Conservation (phyloP, 1,284 basidiomycete species). For the Marasmius oreades region DNA sequence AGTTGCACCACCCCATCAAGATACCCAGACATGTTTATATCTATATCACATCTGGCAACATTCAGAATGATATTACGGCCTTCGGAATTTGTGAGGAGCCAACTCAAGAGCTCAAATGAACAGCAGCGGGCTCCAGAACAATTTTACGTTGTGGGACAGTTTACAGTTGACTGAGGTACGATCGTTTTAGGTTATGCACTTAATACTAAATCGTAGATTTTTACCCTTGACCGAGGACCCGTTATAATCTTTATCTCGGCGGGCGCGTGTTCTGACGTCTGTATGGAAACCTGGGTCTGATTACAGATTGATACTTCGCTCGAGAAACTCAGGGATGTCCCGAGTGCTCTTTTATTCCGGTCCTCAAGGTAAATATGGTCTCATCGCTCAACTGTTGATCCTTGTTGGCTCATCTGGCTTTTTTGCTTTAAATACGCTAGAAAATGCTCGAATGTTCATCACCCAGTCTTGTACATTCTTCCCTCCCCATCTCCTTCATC, state of each 20-base stretch:
- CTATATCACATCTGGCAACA: not conserved
- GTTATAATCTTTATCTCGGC: no score
- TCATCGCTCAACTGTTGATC: not conserved
- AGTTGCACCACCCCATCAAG: not conserved
- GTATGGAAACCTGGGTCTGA: not conserved
- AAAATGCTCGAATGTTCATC: not conserved
- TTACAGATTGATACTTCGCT: conserved; percentile 13
- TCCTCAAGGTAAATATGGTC: not conserved
- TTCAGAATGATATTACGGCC: not conserved
- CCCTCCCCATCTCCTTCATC: not conserved
- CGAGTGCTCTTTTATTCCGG: not conserved
- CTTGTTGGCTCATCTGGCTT: no score
- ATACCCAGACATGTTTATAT: not conserved
- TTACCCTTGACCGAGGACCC: conserved; percentile 1
- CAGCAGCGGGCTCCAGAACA: not conserved
- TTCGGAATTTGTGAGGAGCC: not conserved
- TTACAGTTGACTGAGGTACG: not conserved
- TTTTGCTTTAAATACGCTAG: no score
- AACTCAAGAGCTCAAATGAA: not conserved
- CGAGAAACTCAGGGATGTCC: not conserved
- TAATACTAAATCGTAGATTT: not conserved
- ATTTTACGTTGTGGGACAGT: not conserved
- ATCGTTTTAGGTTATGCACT: not conserved
- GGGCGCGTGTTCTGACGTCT: no score
- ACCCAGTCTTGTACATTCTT: not conserved